Percentiles rank a stretch among this genome's conserved stretches.
phyloP scores from a whole-genome alignment of 108 stramenopile species.

The Cyclotella sp. region DNA sequence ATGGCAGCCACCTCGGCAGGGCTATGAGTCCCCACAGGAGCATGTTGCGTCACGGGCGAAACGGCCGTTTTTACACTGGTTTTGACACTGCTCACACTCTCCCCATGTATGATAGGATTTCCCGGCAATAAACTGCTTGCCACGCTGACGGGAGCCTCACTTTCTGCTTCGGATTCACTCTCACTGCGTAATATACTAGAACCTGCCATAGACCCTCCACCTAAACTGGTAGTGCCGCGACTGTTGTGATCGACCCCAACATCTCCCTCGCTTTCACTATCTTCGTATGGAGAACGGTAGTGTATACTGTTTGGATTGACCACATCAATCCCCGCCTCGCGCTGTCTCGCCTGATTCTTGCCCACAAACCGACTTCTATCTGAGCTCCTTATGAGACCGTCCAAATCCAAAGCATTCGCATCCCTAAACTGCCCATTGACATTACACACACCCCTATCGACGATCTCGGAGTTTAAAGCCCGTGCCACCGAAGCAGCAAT shows the following conservation, averaged over 20 bases:
- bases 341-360: slow-evolving; percentile 14
- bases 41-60: slow-evolving; percentile 56
- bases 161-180: slow-evolving; percentile 43
- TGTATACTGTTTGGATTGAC: slow-evolving; percentile 77
- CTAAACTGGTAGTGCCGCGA: slow-evolving; percentile 7
- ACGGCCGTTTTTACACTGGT: slow-evolving; percentile 76
- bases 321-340: slow-evolving; percentile 54
- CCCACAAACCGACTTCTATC: slow-evolving; percentile 54
- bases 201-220: not conserved
- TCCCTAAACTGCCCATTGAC: slow-evolving; percentile 86
- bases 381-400: slow-evolving; percentile 74
- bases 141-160: slow-evolving; percentile 41
- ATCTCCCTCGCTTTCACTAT: slow-evolving; percentile 65
- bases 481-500: slow-evolving; percentile 73
- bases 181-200: slow-evolving; percentile 21
- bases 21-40: slow-evolving; percentile 70
- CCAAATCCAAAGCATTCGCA: slow-evolving; percentile 81
- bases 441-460: slow-evolving; percentile 76
- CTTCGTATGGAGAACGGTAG: slow-evolving; percentile 80
- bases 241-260: slow-evolving; percentile 39
- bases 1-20: slow-evolving; percentile 74
- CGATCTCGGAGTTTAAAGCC: slow-evolving; percentile 75
- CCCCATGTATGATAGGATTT: slow-evolving; percentile 28
- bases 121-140: slow-evolving; percentile 47
- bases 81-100: slow-evolving; percentile 69